A percentile compares a stretch with the other conserved stretches of the same genome.
These are phyloP conservation scores for Citropsis articulata DNA, from an alignment of 345 rosid species.

Conservation along the genomic window DNA sequence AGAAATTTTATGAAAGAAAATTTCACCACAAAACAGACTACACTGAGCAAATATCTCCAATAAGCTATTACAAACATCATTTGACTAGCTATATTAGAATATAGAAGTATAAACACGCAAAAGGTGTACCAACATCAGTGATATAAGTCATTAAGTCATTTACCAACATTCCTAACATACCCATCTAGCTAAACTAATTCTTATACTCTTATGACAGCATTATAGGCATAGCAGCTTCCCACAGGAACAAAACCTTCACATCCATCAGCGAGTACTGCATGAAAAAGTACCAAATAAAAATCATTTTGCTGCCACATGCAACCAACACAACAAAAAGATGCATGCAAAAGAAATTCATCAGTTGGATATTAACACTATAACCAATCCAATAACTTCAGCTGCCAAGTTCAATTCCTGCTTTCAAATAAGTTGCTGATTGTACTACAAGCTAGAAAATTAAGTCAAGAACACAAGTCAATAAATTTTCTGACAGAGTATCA, in stretches of 20 bases:
- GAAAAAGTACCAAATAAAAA: background rate
- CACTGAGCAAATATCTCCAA: background rate
- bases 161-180: background rate
- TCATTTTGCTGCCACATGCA: background rate
- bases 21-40: background rate
- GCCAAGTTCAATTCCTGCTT: background rate
- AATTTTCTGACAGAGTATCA: background rate
- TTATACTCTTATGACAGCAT: constrained; percentile 3
- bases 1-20: too few species aligned
- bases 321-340: background rate
- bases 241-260: background rate
- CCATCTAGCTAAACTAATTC: background rate
- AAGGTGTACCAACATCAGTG: background rate
- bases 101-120: background rate
- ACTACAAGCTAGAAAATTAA: background rate
- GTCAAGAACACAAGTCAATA: too few species aligned
- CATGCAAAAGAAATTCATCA: background rate
- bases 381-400: background rate
- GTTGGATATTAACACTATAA: background rate
- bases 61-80: background rate
- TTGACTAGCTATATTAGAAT: background rate
- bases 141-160: background rate
- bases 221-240: background rate
- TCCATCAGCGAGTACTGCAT: constrained; percentile 30
- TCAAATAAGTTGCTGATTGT: background rate